phyloP scores from a whole-genome alignment of 2,329 filamentous ascomycete genomes.

The Hysterium pulicare region DNA sequence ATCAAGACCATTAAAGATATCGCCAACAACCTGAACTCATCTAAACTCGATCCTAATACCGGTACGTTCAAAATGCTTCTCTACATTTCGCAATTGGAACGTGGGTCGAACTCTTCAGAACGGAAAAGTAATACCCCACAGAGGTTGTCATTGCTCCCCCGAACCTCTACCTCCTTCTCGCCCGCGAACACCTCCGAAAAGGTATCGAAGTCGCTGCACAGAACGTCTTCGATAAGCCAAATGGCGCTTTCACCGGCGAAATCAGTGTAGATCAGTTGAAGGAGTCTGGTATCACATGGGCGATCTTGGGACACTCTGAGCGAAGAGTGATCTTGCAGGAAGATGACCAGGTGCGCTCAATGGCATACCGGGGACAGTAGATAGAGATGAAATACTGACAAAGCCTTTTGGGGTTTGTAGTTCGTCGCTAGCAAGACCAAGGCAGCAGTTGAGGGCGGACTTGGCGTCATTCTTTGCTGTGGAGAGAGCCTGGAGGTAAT shows the following conservation, averaged over 20 bases:
- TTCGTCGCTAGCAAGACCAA: constrained; percentile 93
- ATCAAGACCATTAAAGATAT: constrained; percentile 86
- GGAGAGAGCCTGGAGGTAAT: constrained; percentile 80
- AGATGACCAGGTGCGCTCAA: constrained; percentile 59
- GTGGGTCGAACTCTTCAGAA: too few species aligned
- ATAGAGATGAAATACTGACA: constrained; percentile 1
- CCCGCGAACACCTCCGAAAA: constrained; percentile 72
- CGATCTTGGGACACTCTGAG: constrained; percentile 92
- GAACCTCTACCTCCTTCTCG: constrained; percentile 82
- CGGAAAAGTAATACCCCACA: too few species aligned
- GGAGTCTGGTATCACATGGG: constrained; percentile 85
- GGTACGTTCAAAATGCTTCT: constrained; percentile 60
- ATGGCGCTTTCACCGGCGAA: constrained; percentile 96
- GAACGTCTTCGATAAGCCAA: constrained; percentile 96
- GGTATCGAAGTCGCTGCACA: constrained; percentile 86
- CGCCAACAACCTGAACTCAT: constrained; percentile 81
- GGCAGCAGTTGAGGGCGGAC: constrained; percentile 78
- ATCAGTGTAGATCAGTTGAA: constrained; percentile 88
- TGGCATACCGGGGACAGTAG: not conserved
- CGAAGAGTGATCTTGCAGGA: constrained; percentile 87
- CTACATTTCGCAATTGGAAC: too few species aligned
- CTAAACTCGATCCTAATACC: constrained; percentile 71
- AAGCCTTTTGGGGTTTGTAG: constrained; percentile 22
- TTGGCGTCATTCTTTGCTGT: constrained; percentile 94
- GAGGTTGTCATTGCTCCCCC: constrained; percentile 96